Evolutionary conservation across 768 basidiomycete genomes (phyloP).

Genomic region (Mycena galopus): DNA sequence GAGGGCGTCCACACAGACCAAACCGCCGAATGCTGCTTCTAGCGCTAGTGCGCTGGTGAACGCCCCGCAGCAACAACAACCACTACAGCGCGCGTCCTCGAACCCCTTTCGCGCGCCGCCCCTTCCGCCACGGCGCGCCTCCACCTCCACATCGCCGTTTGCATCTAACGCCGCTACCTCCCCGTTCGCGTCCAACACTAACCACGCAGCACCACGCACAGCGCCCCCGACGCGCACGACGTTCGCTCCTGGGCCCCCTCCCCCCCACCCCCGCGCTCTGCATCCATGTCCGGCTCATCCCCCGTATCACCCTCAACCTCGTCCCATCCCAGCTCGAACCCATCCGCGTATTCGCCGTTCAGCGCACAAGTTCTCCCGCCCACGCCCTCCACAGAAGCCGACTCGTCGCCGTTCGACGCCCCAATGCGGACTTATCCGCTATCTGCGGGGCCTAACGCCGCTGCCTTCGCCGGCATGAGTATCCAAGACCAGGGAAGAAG

Average conservation of each 20-base stretch:
- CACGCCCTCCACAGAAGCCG: not conserved
- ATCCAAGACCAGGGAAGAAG: no score
- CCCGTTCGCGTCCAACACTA: not conserved
- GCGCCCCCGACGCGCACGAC: slow-evolving; percentile 5
- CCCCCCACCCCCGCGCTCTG: not conserved
- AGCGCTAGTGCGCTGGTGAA: not conserved
- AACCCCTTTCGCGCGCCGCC: slow-evolving; percentile 25
- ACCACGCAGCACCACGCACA: not conserved
- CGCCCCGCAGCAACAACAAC: not conserved
- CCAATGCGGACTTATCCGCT: not conserved
- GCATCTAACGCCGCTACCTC: not conserved
- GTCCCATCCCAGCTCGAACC: no score
- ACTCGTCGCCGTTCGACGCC: slow-evolving; percentile 11
- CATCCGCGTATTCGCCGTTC: no score
- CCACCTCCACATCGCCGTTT: not conserved
- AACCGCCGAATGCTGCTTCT: not conserved
- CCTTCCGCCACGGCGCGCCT: slow-evolving; percentile 21
- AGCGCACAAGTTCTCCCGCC: not conserved
- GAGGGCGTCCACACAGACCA: slow-evolving; percentile 8
- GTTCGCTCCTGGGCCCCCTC: not conserved
- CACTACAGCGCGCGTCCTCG: not conserved
- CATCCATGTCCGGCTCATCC: not conserved
- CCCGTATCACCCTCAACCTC: no score
- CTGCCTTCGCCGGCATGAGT: no score
- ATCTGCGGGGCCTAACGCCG: not conserved